These are phyloP conservation scores for Nicotiana attenuata DNA, from an alignment of 257 asterid species.

Conservation along the genomic window DNA sequence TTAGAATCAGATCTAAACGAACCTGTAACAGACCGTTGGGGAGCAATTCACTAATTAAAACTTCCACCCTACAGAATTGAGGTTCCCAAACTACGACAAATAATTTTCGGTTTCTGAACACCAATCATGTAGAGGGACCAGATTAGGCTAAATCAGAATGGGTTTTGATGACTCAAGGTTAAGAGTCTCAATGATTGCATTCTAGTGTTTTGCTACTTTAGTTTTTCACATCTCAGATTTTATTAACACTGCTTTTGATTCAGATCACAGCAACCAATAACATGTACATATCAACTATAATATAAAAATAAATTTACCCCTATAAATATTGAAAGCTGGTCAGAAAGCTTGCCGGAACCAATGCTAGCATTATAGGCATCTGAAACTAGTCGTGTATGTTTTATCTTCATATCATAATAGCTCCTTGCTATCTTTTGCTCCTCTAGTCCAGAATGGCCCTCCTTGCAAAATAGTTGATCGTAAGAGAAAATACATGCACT, in stretches of 20 bases:
- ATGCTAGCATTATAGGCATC: constrained; percentile 1
- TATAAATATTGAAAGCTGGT: background rate
- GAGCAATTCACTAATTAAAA: too few relatives aligned
- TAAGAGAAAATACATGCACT: background rate
- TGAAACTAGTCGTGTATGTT: background rate
- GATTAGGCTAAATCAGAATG: too few relatives aligned
- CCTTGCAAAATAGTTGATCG: background rate
- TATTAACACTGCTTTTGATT: background rate
- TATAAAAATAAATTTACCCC: background rate
- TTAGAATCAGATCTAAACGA: too few relatives aligned
- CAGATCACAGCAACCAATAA: background rate
- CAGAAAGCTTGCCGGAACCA: background rate
- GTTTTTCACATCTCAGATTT: background rate
- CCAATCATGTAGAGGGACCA: too few relatives aligned
- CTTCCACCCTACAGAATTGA: too few relatives aligned
- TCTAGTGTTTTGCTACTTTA: too few relatives aligned
- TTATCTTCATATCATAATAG: background rate
- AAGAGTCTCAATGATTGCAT: too few relatives aligned
- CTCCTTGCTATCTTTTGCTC: background rate
- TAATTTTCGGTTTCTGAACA: too few relatives aligned
- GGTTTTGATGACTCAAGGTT: too few relatives aligned
- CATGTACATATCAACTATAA: background rate
- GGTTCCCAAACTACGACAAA: too few relatives aligned
- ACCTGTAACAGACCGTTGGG: too few relatives aligned
- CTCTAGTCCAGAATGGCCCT: background rate